Conservation (phyloP, 1,139 yeast species). For the Suhomyces guaymorum region DNA sequence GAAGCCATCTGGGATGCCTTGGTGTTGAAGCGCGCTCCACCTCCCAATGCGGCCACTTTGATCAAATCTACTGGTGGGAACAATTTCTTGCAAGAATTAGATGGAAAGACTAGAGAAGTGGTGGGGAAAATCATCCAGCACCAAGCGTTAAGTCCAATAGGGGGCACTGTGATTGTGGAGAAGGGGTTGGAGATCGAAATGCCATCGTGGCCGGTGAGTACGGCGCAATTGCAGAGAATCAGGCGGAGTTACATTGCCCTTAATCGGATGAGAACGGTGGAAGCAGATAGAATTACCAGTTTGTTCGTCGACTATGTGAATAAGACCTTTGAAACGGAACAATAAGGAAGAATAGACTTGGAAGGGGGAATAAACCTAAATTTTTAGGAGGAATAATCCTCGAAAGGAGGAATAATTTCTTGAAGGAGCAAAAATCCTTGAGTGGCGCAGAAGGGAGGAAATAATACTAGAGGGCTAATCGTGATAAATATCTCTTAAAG, state of each 20-base stretch:
- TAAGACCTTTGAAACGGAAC: conserved; percentile 38
- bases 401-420: too few species aligned
- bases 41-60: conserved; percentile 78
- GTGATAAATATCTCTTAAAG: too few species aligned
- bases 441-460: too few species aligned
- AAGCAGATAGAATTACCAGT: conserved; percentile 62
- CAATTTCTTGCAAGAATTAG: conserved; percentile 78
- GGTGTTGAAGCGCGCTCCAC: conserved; percentile 60
- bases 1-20: conserved; percentile 74
- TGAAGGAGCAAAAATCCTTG: too few species aligned
- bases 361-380: not conserved
- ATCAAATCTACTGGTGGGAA: conserved; percentile 71
- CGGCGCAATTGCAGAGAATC: conserved; percentile 80
- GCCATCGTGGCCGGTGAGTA: conserved; percentile 63
- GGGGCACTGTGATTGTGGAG: conserved; percentile 47
- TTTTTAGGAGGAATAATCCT: too few species aligned
- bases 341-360: not conserved
- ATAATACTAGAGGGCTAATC: too few species aligned
- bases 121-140: conserved; percentile 58
- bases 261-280: conserved; percentile 76
- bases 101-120: conserved; percentile 66
- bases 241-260: conserved; percentile 78
- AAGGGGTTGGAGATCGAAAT: conserved; percentile 51
- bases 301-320: conserved; percentile 75
- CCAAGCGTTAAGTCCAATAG: conserved; percentile 58